Evolutionary conservation across 2,329 filamentous ascomycete species (phyloP), one percentile per base, ranked within the genome.

Genomic region (Trichoderma afroharzianum): DNA sequence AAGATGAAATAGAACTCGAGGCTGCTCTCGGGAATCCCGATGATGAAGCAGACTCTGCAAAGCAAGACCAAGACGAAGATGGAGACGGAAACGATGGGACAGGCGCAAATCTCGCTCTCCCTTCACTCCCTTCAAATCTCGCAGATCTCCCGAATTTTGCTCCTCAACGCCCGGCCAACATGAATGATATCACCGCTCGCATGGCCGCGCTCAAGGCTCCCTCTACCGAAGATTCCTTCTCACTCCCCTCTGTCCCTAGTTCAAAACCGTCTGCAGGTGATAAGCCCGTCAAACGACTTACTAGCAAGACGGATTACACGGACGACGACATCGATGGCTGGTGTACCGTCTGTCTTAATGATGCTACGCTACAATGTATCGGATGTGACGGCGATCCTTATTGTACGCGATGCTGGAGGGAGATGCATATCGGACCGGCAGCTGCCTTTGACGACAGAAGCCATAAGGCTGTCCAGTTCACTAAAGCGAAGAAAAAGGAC

Each of bases 261-360:
- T 86, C 85, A 73, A 78, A 77, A n/a, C 87, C 86, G 0, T 80
- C 80, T 6, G 50, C 61, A 2, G 53, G 68, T 8, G 83, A 84
- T 47, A 80, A 80, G 8, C 79, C 80, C 3, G 75, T 80, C 18
- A 81, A 80, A n/a, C 79, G 82, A 5, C 78, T 86, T 6, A 78
- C 78, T 18, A 81, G 79, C 67, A 80, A 78, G 55, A 81, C 79
- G 3, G 83, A 82, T 62, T 89, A 86, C 77, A 88, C 90, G 0
- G 91, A 95, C 75, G 90, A 91, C 39, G 92, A 95, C 76, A 86
- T 91, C 73, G 89, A 91, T 55, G 88, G 86, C 1, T 97, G 93
- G 93, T 97, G 94, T 79, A 88, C 91, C 36, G 94, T 96, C 11
- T 97, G 94, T 78, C 89, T 92, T 61, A 92, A 94, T 72, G 92